A percentile compares a stretch with the other conserved stretches of the same genome.
phyloP scores from a whole-genome alignment of 768 basidiomycete genomes.

The Pseudohyphozyma bogoriensis region DNA sequence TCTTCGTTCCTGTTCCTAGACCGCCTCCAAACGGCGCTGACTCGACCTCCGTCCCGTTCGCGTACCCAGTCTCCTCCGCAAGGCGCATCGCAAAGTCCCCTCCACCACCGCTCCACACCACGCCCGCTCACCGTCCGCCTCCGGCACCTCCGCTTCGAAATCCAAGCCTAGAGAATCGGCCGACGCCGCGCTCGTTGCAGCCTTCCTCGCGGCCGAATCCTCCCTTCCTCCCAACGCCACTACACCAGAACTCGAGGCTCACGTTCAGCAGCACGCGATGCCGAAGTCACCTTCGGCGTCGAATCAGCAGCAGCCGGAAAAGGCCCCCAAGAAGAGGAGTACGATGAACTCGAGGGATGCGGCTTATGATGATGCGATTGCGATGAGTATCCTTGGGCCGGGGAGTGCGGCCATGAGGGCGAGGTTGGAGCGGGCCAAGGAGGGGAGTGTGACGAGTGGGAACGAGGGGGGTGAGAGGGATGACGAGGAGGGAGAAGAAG shows the following conservation, averaged over 20 bases:
- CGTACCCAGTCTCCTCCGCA: slow-evolving; percentile 36
- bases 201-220: slow-evolving; percentile 20
- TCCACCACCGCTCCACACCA: slow-evolving; percentile 45
- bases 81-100: slow-evolving; percentile 48
- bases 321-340: slow-evolving; percentile 64
- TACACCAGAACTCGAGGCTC: slow-evolving; percentile 28
- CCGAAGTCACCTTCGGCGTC: background rate
- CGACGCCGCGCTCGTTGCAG: slow-evolving; percentile 12
- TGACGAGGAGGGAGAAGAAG: slow-evolving; percentile 3
- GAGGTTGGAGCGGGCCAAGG: slow-evolving; percentile 32
- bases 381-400: slow-evolving; percentile 21
- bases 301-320: background rate
- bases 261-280: slow-evolving; percentile 42
- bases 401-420: slow-evolving; percentile 30
- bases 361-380: slow-evolving; percentile 65
- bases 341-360: slow-evolving; percentile 98
- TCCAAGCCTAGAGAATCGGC: slow-evolving; percentile 24
- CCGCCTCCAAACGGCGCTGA: background rate
- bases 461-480: slow-evolving; percentile 5
- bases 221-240: slow-evolving; percentile 9
- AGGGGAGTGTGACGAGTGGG: slow-evolving; percentile 7
- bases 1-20: background rate
- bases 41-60: no score
- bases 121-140: slow-evolving; percentile 48
- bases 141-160: slow-evolving; percentile 22